Percentiles rank a stretch among this genome's conserved stretches.
phyloP scores from a whole-genome alignment of 176 grass and related monocot genomes.

The Zea luxurians region DNA sequence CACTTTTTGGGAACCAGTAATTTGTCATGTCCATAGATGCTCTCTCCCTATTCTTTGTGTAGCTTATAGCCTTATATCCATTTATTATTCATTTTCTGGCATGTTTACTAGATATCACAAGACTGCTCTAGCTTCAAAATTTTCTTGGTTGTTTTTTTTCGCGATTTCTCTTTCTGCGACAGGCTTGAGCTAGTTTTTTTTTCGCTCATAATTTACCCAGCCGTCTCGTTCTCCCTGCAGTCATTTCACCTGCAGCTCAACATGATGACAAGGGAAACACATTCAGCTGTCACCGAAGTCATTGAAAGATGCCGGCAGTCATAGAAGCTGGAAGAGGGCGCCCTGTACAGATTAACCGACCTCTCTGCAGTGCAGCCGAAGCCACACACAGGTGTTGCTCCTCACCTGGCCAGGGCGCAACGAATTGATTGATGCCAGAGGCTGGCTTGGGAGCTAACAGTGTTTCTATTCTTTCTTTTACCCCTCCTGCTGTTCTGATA shows the following conservation, averaged over 20 bases:
- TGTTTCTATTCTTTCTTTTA: slow-evolving; percentile 51
- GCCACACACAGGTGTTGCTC: slow-evolving; percentile 45
- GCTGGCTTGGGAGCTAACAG: slow-evolving; percentile 45
- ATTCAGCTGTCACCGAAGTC: slow-evolving; percentile 77
- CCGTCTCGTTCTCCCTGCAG: slow-evolving; percentile 40
- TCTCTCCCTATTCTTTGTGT: neutral
- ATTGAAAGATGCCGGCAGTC: slow-evolving; percentile 82
- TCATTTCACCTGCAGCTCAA: slow-evolving; percentile 95
- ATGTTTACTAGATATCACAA: neutral
- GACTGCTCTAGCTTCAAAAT: neutral
- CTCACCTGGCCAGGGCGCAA: slow-evolving; percentile 7
- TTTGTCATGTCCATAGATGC: neutral
- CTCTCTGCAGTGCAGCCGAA: slow-evolving; percentile 27
- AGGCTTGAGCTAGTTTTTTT: neutral
- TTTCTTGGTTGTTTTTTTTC: neutral
- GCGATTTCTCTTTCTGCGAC: neutral
- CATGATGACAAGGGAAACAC: slow-evolving; percentile 94
- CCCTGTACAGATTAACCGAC: slow-evolving; percentile 68
- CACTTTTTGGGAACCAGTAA: neutral
- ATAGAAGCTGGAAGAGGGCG: slow-evolving; percentile 52
- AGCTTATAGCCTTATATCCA: neutral
- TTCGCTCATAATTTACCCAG: slow-evolving; percentile 1
- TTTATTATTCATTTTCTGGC: neutral
- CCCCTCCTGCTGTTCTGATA: neutral
- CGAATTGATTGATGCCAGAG: slow-evolving; percentile 21